phyloP scores from a whole-genome alignment of 2,329 filamentous ascomycete genomes.

The Coniochaeta ligniaria region DNA sequence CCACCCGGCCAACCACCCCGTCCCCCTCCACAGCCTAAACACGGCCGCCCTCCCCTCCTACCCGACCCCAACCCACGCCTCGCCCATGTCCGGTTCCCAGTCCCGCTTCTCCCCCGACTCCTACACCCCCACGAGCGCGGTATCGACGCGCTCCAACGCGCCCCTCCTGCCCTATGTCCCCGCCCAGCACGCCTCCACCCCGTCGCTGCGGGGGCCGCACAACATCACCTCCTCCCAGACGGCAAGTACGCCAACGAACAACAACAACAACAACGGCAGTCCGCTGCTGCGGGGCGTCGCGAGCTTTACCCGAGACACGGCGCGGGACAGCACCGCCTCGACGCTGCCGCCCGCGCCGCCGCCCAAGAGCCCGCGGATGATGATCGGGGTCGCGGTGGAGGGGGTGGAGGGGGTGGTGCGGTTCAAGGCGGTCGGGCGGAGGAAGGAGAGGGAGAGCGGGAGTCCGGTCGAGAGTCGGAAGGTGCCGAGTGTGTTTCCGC shows the following conservation, averaged over 20 bases:
- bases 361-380: constrained; percentile 7
- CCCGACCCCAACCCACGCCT: constrained; percentile 13
- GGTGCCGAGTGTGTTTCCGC: constrained; percentile 31
- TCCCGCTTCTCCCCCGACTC: constrained; percentile 8
- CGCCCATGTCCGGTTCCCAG: constrained; percentile 9
- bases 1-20: constrained; percentile 3
- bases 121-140: constrained; percentile 16
- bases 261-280: constrained; percentile 8
- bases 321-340: background rate
- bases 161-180: constrained; percentile 27
- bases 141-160: constrained; percentile 24
- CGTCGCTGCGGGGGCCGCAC: background rate
- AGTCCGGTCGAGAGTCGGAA: constrained; percentile 26
- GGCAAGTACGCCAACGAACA: constrained; percentile 1
- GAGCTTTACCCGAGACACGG: constrained; percentile 8
- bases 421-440: background rate
- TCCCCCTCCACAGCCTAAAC: constrained; percentile 5
- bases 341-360: constrained; percentile 8
- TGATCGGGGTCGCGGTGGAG: constrained; percentile 6
- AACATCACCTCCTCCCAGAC: background rate
- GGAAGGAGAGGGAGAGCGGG: constrained; percentile 13
- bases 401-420: background rate
- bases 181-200: constrained; percentile 17
- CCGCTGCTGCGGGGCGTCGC: constrained; percentile 7
- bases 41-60: constrained; percentile 3